phyloP scores from a whole-genome alignment of 2,329 filamentous ascomycete species.

The Penicillium sp. region DNA sequence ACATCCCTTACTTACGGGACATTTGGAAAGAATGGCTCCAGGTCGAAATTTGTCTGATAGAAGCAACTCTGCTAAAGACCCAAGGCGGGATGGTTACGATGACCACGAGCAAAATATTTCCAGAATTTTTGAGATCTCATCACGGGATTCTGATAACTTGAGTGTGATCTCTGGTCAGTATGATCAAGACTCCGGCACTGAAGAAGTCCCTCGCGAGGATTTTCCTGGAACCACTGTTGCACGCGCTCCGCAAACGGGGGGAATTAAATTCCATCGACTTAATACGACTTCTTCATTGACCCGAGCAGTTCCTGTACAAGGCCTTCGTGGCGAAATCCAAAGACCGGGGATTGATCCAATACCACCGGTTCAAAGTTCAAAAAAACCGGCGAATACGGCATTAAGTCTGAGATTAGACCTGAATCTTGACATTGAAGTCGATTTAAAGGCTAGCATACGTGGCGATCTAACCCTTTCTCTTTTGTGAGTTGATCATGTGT shows the following conservation, averaged over 20 bases:
- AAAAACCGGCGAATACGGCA: background rate
- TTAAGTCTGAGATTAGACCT: constrained; percentile 56
- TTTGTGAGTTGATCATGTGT: constrained; percentile 1
- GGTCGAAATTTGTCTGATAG: background rate
- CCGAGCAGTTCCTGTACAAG: background rate
- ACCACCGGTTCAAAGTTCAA: background rate
- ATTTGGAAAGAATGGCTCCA: background rate
- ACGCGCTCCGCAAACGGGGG: background rate
- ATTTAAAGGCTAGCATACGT: constrained; percentile 61
- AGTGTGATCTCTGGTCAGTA: background rate
- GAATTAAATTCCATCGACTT: background rate
- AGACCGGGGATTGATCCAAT: background rate
- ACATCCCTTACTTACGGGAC: background rate
- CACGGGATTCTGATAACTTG: background rate
- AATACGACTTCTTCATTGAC: background rate
- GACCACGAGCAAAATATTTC: background rate
- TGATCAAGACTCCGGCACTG: background rate
- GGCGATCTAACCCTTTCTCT: constrained; percentile 50
- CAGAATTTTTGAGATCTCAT: background rate
- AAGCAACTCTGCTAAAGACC: background rate
- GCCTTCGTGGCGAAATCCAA: background rate
- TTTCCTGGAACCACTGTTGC: background rate
- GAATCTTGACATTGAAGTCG: constrained; percentile 60
- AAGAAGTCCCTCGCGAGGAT: background rate
- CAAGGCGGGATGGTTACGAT: background rate